Evolutionary conservation across 768 basidiomycete genomes (phyloP), one percentile per base, ranked within the genome.

Genomic region (Termitomyces sp.): DNA sequence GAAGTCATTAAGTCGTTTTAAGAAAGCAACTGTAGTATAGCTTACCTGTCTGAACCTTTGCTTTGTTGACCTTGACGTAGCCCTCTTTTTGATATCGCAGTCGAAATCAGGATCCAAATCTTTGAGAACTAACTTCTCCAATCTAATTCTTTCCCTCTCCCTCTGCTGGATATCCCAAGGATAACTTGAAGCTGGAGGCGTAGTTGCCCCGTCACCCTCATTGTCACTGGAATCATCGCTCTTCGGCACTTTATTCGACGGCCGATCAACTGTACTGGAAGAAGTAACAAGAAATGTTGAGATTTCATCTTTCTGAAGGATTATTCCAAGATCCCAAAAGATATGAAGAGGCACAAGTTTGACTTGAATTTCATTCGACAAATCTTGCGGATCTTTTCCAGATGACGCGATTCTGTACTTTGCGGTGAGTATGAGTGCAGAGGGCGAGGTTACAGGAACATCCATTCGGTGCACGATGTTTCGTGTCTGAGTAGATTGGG

Each of bases 281-380:
- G 68, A 58, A 54, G 80, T 77, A 9, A 82, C 74, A 44, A 87
- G 40, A 60, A 88, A 88, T 0, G 70, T 65, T 35, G 82, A 65
- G 46, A 76, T 71, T 58, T 68, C 74, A 52, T 69, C 65, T 63
- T 72, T 62, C 58, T 74, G 66, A 51, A 82, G 62, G 20, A 76
- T 62, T 55, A 74, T 67, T 35, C 71, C 79, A 47, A 92, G 72
- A 67, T 95, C 92, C 28, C 90, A 52, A 65, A 92, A 91, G n/a
- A 89, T 43, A 65, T 94, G 92, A 10, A 95, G 63, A 10, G 93
- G 88, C 10, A 74, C 73, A 8, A 82, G 50, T n/a, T 67, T 66
- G n/a, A 83, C 64, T 30, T 79, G 73, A 33, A 84, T 51, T 5
- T 73, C 65, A 35, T 59, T 48, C 7, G 41, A 33, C 36, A 48